Percentiles rank a stretch among this genome's conserved stretches.
Evolutionary conservation across 768 basidiomycete species (phyloP).

Genomic region (Leccinum obscurum): DNA sequence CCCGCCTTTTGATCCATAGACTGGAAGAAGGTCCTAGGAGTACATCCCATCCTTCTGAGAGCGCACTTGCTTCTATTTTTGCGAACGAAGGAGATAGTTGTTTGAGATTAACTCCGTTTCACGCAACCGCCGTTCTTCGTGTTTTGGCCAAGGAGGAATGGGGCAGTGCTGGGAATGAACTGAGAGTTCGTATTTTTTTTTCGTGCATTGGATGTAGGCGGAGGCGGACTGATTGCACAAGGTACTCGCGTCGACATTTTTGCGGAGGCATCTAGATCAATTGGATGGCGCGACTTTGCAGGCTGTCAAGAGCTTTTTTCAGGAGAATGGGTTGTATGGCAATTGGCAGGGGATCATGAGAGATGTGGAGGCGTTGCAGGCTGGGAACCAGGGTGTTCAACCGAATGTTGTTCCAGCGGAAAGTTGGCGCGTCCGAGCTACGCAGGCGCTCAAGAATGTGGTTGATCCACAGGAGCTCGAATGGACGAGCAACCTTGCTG

Average conservation of each 20-base stretch:
- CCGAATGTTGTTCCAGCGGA: background rate
- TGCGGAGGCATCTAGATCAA: slow-evolving; percentile 32
- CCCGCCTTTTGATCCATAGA: slow-evolving; percentile 34
- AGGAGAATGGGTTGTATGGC: slow-evolving; percentile 18
- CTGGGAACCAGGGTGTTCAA: background rate
- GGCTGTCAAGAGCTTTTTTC: slow-evolving; percentile 21
- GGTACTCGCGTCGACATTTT: slow-evolving; percentile 30
- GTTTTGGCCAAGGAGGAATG: slow-evolving; percentile 41
- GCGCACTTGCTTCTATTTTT: slow-evolving; percentile 24
- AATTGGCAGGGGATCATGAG: slow-evolving; percentile 15
- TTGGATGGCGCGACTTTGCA: slow-evolving; percentile 28
- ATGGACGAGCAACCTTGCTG: slow-evolving; percentile 56
- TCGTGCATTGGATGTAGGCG: slow-evolving; percentile 1
- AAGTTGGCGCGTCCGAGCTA: slow-evolving; percentile 27
- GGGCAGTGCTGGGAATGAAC: slow-evolving; percentile 33
- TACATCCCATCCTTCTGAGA: slow-evolving; percentile 15
- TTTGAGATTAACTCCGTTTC: slow-evolving; percentile 35
- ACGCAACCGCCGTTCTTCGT: slow-evolving; percentile 35
- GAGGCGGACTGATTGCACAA: slow-evolving; percentile 16
- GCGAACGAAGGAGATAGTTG: slow-evolving; percentile 25
- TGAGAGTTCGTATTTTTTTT: slow-evolving; percentile 32
- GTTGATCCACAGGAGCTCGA: slow-evolving; percentile 44
- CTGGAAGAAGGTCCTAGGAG: slow-evolving; percentile 43
- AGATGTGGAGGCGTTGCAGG: slow-evolving; percentile 14
- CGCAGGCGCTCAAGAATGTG: slow-evolving; percentile 38